Conservation (phyloP, 2,329 filamentous ascomycete genomes). For the Fusarium devonianum region DNA sequence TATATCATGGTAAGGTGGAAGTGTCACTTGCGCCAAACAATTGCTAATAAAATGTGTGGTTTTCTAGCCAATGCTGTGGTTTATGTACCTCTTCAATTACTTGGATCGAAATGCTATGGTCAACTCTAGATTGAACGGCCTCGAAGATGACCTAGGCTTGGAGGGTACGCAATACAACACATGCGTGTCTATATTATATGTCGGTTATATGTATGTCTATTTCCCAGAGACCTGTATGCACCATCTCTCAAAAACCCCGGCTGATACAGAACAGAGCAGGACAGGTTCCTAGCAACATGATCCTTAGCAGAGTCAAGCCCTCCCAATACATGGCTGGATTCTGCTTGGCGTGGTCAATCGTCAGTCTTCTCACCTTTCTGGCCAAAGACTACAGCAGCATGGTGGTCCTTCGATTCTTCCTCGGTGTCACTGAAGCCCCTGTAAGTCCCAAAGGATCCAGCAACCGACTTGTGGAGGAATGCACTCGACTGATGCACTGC, state of each 20-base stretch:
- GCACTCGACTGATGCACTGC: rapidly evolving
- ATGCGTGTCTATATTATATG: constrained; percentile 47
- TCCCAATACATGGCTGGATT: constrained; percentile 51
- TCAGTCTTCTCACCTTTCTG: constrained; percentile 51
- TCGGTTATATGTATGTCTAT: constrained; percentile 44
- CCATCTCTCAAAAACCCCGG: not conserved
- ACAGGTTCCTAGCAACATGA: constrained; percentile 50
- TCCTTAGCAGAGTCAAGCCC: constrained; percentile 51
- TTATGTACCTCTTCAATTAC: constrained; percentile 52
- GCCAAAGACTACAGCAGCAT: constrained; percentile 52
- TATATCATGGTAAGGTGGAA: constrained; percentile 21
- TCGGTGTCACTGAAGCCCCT: constrained; percentile 51
- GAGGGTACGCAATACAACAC: constrained; percentile 47
- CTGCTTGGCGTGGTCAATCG: constrained; percentile 51
- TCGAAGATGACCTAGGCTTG: constrained; percentile 60
- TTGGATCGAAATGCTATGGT: constrained; percentile 63
- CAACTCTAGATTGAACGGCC: constrained; percentile 60
- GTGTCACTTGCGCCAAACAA: no score
- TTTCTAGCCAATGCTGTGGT: constrained; percentile 43
- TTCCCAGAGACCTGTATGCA: not conserved
- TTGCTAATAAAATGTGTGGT: not conserved
- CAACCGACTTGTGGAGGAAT: not conserved
- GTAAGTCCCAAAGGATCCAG: constrained; percentile 11
- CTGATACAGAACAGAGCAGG: constrained; percentile 10
- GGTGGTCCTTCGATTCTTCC: constrained; percentile 52